Evolutionary conservation across 2,329 filamentous ascomycete genomes (phyloP), one percentile per base, ranked within the genome.

Genomic region (Exophiala sp.): DNA sequence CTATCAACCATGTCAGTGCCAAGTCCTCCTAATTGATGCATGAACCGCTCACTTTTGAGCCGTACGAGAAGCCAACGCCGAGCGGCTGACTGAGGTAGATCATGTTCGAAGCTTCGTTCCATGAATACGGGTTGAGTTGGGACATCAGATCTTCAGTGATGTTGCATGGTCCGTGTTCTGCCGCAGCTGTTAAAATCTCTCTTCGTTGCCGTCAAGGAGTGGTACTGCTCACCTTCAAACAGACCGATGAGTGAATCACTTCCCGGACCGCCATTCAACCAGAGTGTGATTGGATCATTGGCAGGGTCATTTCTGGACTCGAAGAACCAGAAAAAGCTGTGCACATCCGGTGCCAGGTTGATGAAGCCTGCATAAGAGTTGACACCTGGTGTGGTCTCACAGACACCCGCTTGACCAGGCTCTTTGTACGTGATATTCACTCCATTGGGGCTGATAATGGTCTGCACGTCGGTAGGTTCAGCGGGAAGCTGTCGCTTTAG

Each of bases 61-160:
- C 56, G 64, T 82, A 82, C 2, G 76, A 80, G 65, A 81, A 80
- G 2, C 81, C 81, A 24, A 78, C 76, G 33, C 79, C 79, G n/a
- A 81, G 71, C 8, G 82, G 82, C 66, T 85, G 81, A 50, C 80
- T 81, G 47, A 86, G 71, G 68, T 84, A 85, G 8, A 86, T 69
- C 67, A 86, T 70, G 64, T 84, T 84, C 34, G 76, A 80, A 21
- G 77, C 76, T 55, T 82, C 77, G 61, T 76, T 83, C 80, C 80
- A 86, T 7, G 76, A 76, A 68, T 82, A 79, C 3, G 80, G 79
- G 63, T 86, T 86, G 65, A 76, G 67, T 59, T 71, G 69, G 11
- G 74, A 70, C 12, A 74, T 67, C 47, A 74, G 69, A 29, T 72
- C 67, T 50, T 73, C 69, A 35, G 75, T 74, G 43, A 80, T 68